phyloP scores from a whole-genome alignment of 257 asterid species.

The Eucommia ulmoides region DNA sequence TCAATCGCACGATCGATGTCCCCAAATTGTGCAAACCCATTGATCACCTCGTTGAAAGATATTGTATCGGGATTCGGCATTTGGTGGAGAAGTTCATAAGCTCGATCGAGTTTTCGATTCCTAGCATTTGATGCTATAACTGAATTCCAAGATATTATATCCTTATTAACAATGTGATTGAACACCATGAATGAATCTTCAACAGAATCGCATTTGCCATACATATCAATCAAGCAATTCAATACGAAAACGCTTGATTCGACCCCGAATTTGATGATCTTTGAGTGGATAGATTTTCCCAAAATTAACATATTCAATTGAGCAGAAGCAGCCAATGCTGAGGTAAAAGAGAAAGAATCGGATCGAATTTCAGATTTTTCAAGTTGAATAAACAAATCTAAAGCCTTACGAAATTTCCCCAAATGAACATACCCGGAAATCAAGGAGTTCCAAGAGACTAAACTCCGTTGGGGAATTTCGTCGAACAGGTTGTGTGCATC shows the following conservation, averaged over 20 bases:
- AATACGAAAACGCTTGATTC: conserved; percentile 26
- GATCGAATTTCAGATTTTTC: conserved; percentile 40
- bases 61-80: conserved; percentile 62
- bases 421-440: conserved; percentile 62
- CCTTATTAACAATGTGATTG: conserved; percentile 27
- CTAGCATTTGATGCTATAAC: conserved; percentile 69
- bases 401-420: conserved; percentile 45
- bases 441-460: conserved; percentile 80
- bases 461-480: conserved; percentile 54
- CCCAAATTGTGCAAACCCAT: conserved; percentile 65
- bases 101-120: conserved; percentile 46
- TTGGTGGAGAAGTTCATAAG: conserved; percentile 23
- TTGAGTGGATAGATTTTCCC: conserved; percentile 64
- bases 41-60: conserved; percentile 60
- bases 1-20: conserved; percentile 45
- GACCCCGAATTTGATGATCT: conserved; percentile 54
- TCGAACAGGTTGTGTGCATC: conserved; percentile 45
- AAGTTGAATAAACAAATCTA: conserved; percentile 34
- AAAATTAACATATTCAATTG: conserved; percentile 28
- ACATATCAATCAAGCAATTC: conserved; percentile 58
- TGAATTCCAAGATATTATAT: conserved; percentile 63
- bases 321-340: conserved; percentile 68
- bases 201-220: conserved; percentile 62
- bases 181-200: conserved; percentile 39
- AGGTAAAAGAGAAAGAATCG: conserved; percentile 62